Base-by-base conservation (phyloP, 768 basidiomycete genomes). In the Amanita pseudoporphyria region DNA sequence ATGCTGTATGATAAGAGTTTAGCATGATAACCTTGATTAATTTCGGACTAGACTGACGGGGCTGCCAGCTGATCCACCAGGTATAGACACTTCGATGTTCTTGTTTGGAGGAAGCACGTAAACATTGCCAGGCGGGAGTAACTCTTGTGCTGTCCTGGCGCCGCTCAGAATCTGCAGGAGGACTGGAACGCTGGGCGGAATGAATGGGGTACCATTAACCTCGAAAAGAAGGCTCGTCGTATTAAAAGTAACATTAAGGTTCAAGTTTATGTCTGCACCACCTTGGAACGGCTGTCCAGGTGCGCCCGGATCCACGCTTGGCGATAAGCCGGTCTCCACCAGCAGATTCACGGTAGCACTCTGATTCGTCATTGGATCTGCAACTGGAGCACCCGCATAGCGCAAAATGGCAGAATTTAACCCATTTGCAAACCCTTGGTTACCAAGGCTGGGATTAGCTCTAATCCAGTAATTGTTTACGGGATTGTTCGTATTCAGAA, bases 101-200 rank as follows among this genome's bases (percentile, higher is more conserved):
- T 66, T 64, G 53, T 77, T 73, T 6, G 60, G 62, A 0, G 74
- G 72, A 12, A 82, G 62, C 6, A 63, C 54, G 53, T 74, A 76
- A 5, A 81, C 64, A 13, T 65, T 67, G 3, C 76, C 79, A 0
- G 47, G 16, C 0, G 79, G 81, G 26, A 81, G 61, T 14, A 83
- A 64, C 1, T 76, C 66, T 18, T 66, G 57, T 0, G 79, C 67
- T 13, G 67, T 64, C 28, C 61, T 62, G 6, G 72, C 72, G 0
- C 81, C 81, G 42, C 74, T 79, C 32, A 82, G 57, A 32, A 81
- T 75, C 54, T 82, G 81, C 16, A 81, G 69, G 9, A 82, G 67
- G 12, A 79, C 72, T 0, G 81, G 79, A 0, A 71, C 62, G 0
- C 67, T 64, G 0, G 79, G 79, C 1, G 69, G 58, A 6, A 40